Conservation (phyloP, 192 early-diverging fungal species). For the Coemansia javaensis region DNA sequence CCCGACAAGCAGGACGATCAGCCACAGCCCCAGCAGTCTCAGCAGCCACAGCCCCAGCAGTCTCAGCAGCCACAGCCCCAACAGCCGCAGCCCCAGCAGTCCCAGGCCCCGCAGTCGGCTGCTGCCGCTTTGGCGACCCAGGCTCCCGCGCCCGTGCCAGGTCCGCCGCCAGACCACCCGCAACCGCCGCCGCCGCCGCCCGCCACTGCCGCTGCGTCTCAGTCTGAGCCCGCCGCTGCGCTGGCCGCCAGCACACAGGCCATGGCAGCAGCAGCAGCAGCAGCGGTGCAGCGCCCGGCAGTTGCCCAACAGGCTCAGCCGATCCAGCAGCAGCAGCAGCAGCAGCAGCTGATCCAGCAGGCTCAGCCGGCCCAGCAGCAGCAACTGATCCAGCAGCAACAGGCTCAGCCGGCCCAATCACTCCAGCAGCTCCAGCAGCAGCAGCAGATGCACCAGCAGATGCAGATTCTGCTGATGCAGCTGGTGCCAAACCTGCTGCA, state of each 20-base stretch:
- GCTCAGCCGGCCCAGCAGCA: constrained; percentile 15
- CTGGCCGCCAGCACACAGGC: neutral
- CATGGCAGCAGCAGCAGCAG: constrained; percentile 1
- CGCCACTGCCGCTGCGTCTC: constrained; percentile 3
- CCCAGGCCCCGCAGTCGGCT: too few species aligned
- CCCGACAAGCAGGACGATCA: constrained; percentile 1
- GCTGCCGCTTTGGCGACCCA: too few species aligned
- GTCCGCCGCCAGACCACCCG: too few species aligned
- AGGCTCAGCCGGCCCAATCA: constrained; percentile 4
- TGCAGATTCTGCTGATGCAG: constrained; percentile 18
- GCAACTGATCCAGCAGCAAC: constrained; percentile 15
- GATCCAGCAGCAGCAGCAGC: constrained; percentile 15
- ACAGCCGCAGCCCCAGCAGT: neutral
- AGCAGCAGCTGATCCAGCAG: constrained; percentile 19
- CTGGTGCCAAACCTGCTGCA: constrained; percentile 19
- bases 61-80: neutral
- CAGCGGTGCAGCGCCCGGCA: constrained; percentile 28
- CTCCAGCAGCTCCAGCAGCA: constrained; percentile 11
- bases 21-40: constrained; percentile 1
- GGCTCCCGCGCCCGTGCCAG: too few species aligned
- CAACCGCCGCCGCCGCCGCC: neutral
- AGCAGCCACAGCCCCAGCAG: constrained; percentile 1
- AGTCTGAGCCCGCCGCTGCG: neutral
- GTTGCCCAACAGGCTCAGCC: constrained; percentile 11
- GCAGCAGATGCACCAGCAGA: constrained; percentile 29